Percentiles rank a stretch among this genome's conserved stretches.
Evolutionary conservation across 2,329 filamentous ascomycete species (phyloP).

Genomic region (Calcarisporium arbuscula): DNA sequence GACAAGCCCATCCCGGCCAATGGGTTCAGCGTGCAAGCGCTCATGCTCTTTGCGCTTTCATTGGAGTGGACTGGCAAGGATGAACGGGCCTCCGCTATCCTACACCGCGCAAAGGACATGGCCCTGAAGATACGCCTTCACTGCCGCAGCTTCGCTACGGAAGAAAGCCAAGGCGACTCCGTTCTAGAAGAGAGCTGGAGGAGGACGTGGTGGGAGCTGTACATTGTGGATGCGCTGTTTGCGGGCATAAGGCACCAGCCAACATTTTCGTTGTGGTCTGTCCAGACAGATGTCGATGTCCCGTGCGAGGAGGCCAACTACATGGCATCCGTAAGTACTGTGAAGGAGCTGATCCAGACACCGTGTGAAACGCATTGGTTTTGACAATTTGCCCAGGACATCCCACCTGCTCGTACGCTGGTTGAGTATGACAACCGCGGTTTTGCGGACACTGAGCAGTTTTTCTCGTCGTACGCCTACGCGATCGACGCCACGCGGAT

Average conservation of each 20-base stretch:
- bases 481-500: conserved; percentile 70
- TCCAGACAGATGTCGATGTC: conserved; percentile 51
- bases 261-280: conserved; percentile 52
- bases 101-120: conserved; percentile 51
- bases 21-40: conserved; percentile 60
- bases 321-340: conserved; percentile 35
- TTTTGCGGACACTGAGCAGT: conserved; percentile 56
- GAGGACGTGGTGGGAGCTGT: conserved; percentile 76
- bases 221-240: conserved; percentile 67
- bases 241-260: conserved; percentile 65
- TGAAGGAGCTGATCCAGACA: too few relatives aligned
- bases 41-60: conserved; percentile 63
- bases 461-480: conserved; percentile 73
- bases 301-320: conserved; percentile 70
- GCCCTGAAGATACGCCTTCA: conserved; percentile 53
- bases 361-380: too few relatives aligned
- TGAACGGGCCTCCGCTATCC: conserved; percentile 53
- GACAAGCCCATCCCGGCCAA: neutral
- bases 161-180: conserved; percentile 51
- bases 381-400: conserved; percentile 32
- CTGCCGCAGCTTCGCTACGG: conserved; percentile 52
- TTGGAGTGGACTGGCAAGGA: conserved; percentile 66
- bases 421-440: conserved; percentile 64
- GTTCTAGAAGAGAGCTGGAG: conserved; percentile 69
- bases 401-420: conserved; percentile 52